Base-by-base conservation (phyloP, 345 rosid species). In the Ceriops decandra region DNA sequence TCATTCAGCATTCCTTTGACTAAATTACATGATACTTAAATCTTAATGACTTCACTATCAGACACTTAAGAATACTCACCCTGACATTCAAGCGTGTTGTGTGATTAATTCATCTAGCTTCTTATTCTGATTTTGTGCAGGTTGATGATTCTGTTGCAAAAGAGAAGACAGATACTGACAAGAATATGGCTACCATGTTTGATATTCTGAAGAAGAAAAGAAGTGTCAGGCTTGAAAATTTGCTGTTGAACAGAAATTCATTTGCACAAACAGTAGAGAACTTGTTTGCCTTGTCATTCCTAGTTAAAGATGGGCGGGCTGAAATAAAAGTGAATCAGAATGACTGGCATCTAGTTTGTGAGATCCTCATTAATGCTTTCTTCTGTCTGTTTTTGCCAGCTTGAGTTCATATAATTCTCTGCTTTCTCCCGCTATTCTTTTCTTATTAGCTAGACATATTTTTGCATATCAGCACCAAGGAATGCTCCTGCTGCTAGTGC, bases 251-350 rank as follows among this genome's bases (percentile, higher is more conserved):
- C 54, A 66, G 83, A 65, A 70, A 68, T 47, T 84, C 87, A 13
- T 84, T 81, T 81, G 69, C 87, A 17, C 85, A 75, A 69, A 81
- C 85, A 5, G 82, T 84, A 60, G 87, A 84, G 74, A 84, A 81
- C 72, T 52, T 84, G 70, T 84, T 84, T 75, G 74, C 87, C 35
- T 66, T 84, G 42, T 84, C 87, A 38, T 84, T 84, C 73, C 81
- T 84, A 27, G 82, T 79, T 24, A 81, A 77, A 75, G 85, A 81
- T 57, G 87, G 87, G 15, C 77, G 87, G 21, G 87, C 68, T 33
- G 74, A 81, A 56, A 68, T 84, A 46, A 59, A 28, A 26, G 68
- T 79, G 69, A 69, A 84, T 31, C 74, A 71, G 53, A 72, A 74
- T 51, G 69, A 79, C 74, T 56, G 70, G 64, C 87, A 81, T 75